phyloP scores from a whole-genome alignment of 2,329 filamentous ascomycete genomes.

The Neofusicoccum laricinum region DNA sequence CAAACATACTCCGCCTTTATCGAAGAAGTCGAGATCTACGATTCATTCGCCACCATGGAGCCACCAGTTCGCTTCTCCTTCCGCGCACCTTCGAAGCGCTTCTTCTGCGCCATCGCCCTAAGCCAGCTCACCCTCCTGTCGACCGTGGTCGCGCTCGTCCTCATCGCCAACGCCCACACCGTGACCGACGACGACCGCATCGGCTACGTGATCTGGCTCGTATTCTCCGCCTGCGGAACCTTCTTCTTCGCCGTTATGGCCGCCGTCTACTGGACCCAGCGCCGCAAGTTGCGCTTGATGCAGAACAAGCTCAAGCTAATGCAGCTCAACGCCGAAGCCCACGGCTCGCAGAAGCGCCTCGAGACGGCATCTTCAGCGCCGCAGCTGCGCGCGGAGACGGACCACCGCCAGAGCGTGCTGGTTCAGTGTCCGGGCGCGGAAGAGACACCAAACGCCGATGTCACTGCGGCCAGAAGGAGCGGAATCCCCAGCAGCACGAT shows the following conservation, averaged over 20 bases:
- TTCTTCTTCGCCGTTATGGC: background rate
- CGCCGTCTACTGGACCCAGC: slow-evolving; percentile 2
- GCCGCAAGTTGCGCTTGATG: background rate
- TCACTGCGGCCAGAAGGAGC: background rate
- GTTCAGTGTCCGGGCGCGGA: background rate
- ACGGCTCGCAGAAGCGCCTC: background rate
- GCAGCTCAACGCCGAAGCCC: background rate
- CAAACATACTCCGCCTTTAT: slow-evolving; percentile 1
- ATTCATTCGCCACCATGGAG: background rate
- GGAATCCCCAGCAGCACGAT: background rate
- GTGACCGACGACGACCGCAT: background rate
- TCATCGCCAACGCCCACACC: background rate
- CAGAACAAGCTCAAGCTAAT: background rate
- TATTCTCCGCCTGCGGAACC: background rate
- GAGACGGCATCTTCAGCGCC: background rate
- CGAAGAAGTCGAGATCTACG: background rate
- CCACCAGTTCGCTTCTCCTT: background rate
- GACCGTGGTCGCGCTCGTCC: background rate
- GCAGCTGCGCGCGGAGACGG: slow-evolving; percentile 1
- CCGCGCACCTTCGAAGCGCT: background rate
- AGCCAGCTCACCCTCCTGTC: slow-evolving; percentile 5
- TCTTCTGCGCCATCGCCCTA: background rate
- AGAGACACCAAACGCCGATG: background rate
- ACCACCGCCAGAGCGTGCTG: background rate
- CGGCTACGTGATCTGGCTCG: slow-evolving; percentile 1